A percentile compares a stretch with the other conserved stretches of the same genome.
phyloP scores from a whole-genome alignment of 805 yeast genomes.

The Sugiyamaella smithiae region DNA sequence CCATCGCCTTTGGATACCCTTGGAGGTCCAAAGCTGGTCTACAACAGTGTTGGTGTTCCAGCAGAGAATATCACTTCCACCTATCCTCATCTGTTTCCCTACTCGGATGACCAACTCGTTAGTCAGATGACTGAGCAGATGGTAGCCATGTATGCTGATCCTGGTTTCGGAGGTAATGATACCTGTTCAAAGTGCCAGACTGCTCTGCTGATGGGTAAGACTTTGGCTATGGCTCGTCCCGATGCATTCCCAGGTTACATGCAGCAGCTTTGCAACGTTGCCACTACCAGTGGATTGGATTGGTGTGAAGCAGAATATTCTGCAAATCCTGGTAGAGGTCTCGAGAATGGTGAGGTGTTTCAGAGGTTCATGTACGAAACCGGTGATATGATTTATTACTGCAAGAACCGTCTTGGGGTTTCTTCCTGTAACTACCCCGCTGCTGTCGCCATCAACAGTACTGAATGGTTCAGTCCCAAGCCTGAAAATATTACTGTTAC shows the following conservation, averaged over 20 bases:
- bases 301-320: conserved; percentile 4
- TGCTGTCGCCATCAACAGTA: conserved; percentile 48
- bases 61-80: background rate
- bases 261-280: conserved; percentile 5
- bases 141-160: background rate
- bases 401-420: conserved; percentile 51
- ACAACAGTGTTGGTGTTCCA: background rate
- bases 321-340: conserved; percentile 33
- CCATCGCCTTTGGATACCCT: background rate
- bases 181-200: conserved; percentile 14
- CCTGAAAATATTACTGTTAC: conserved; percentile 31
- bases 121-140: background rate
- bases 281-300: background rate
- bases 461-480: conserved; percentile 44
- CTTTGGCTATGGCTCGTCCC: conserved; percentile 11
- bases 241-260: conserved; percentile 9
- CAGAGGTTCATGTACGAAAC: conserved; percentile 49
- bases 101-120: background rate
- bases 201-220: conserved; percentile 13
- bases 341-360: conserved; percentile 41
- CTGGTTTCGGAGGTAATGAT: background rate
- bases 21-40: background rate
- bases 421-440: conserved; percentile 52
- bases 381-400: conserved; percentile 55
- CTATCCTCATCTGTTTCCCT: background rate